A percentile compares a stretch with the other conserved stretches of the same genome.
Evolutionary conservation across 2,329 filamentous ascomycete genomes (phyloP).

Genomic region (Xylaria hypoxylon): DNA sequence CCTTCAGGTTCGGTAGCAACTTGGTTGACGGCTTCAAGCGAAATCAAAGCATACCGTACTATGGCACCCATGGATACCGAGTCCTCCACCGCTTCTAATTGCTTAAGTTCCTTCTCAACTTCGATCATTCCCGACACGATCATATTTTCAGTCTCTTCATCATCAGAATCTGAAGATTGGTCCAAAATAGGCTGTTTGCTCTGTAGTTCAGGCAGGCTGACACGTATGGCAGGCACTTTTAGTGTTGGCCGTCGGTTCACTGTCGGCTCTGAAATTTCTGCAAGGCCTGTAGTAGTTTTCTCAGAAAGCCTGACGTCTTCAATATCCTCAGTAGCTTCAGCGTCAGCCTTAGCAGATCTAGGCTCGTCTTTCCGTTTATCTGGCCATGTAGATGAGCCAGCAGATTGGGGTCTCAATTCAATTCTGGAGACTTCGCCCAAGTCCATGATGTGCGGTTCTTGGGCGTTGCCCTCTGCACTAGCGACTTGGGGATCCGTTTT

Average conservation of each 20-base stretch:
- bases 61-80: constrained; percentile 57
- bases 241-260: constrained; percentile 27
- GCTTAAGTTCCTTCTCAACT: constrained; percentile 61
- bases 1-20: constrained; percentile 60
- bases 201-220: constrained; percentile 47
- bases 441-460: constrained; percentile 41
- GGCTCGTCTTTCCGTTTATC: constrained; percentile 42
- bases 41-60: constrained; percentile 60
- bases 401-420: constrained; percentile 44
- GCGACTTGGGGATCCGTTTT: constrained; percentile 56
- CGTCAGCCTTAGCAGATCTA: constrained; percentile 19
- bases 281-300: constrained; percentile 14
- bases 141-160: constrained; percentile 70
- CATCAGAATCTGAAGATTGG: constrained; percentile 64
- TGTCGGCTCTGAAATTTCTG: constrained; percentile 27
- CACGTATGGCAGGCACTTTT: constrained; percentile 28
- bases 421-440: constrained; percentile 35
- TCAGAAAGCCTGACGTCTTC: constrained; percentile 19
- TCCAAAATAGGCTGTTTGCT: constrained; percentile 50
- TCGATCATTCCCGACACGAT: constrained; percentile 66
- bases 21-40: constrained; percentile 62
- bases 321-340: constrained; percentile 33
- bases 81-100: constrained; percentile 56
- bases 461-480: constrained; percentile 38
- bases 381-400: constrained; percentile 42